Evolutionary conservation across 306 rosid genomes (phyloP), one percentile per base, ranked within the genome.

Genomic region (Dryas octopetala): DNA sequence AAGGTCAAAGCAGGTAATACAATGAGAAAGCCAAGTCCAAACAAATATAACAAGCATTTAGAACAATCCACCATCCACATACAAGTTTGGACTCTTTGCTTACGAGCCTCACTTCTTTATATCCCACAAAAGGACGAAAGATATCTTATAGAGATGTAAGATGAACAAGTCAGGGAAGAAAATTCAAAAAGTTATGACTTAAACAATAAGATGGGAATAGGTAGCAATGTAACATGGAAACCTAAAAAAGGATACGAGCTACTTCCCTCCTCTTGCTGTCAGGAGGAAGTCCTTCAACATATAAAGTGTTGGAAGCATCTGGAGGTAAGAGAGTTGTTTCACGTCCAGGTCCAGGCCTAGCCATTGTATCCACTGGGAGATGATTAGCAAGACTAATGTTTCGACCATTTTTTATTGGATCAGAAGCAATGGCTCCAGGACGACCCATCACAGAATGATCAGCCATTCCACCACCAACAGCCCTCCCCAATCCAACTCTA

Each of bases 121-220:
- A 93, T 63, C 98, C 98, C 74, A 91, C 96, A 88, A 93, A 93
- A 62, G 98, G 98, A 44, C 97, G 97, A 73, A 93, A 93, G 75
- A 93, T 91, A 84, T 91, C 98, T 93, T 63, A 44, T 69, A 54
- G 26, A 1, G 45, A 19, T 13, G 76, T 81, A 32, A 87, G 83
- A 81, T 64, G n/a, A 81, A 69, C 57, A 66, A 59, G 38, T n/a
- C 14, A 23, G 23, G 23, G 23, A 23, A 23, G 23, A 23, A 23
- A 23, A 23, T 23, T 23, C 23, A 51, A 57, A 70, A 62, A 45
- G 28, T n/a, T 19, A 16, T 67, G 46, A 47, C n/a, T 64, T 26
- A 3, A 19, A 62, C 40, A 65, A 71, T 40, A 61, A 26, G 7
- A 66, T 38, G 28, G 74, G 23, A 59, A 78, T 40, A 55, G 16